phyloP scores from a whole-genome alignment of 768 basidiomycete species.

The Asterophora lycoperdoides region DNA sequence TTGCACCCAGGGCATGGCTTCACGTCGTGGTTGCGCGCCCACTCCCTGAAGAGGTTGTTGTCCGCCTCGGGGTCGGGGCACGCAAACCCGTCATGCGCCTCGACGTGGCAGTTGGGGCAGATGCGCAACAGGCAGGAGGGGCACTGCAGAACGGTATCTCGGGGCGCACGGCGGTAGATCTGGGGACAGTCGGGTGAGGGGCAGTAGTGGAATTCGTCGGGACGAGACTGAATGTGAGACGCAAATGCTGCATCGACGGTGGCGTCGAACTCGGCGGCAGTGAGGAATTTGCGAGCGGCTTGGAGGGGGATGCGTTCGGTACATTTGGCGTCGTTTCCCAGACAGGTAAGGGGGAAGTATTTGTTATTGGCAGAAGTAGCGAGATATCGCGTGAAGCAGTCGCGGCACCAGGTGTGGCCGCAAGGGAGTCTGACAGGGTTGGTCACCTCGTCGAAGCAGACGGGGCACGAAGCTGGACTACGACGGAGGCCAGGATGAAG shows the following conservation, averaged over 20 bases:
- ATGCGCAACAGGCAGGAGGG: constrained; percentile 69
- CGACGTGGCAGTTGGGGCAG: constrained; percentile 54
- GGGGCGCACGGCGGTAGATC: constrained; percentile 57
- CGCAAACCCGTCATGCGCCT: constrained; percentile 60
- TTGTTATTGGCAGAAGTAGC: constrained; percentile 51
- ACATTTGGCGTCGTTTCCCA: constrained; percentile 63
- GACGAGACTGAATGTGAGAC: constrained; percentile 53
- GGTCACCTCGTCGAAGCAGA: constrained; percentile 59
- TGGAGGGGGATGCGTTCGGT: constrained; percentile 49
- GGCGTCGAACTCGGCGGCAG: constrained; percentile 47
- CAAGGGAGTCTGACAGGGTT: constrained; percentile 54
- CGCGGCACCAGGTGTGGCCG: constrained; percentile 64
- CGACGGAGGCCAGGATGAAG: constrained; percentile 11
- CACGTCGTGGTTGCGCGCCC: constrained; percentile 60
- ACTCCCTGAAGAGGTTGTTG: constrained; percentile 56
- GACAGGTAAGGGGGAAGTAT: constrained; percentile 67
- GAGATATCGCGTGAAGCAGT: constrained; percentile 59
- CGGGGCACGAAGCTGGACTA: constrained; percentile 47
- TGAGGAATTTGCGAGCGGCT: constrained; percentile 46
- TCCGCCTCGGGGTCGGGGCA: constrained; percentile 59
- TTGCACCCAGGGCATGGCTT: constrained; percentile 74
- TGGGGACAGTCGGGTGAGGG: constrained; percentile 77
- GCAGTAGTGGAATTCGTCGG: constrained; percentile 67
- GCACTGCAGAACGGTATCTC: constrained; percentile 55
- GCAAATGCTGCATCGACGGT: constrained; percentile 57